A percentile compares a stretch with the other conserved stretches of the same genome.
Evolutionary conservation across 2,329 filamentous ascomycete species (phyloP).

Genomic region (Whalleya microplaca): DNA sequence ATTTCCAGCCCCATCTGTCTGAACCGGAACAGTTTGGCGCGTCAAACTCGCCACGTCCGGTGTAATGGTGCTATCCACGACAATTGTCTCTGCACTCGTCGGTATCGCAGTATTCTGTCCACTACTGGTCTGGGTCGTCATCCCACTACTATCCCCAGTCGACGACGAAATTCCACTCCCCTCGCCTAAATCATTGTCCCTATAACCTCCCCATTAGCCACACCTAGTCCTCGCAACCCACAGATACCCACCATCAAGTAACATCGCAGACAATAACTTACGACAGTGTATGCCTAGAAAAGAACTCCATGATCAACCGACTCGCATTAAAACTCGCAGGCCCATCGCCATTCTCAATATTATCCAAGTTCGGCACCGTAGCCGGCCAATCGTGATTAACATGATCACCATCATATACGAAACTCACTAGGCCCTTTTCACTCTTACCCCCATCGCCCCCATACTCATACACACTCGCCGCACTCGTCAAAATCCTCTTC

Average conservation of each 20-base stretch:
- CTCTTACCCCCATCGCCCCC: conserved; percentile 13
- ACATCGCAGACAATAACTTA: no score
- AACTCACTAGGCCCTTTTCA: conserved; percentile 12
- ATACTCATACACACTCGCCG: neutral
- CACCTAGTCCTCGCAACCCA: neutral
- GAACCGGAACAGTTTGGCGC: neutral
- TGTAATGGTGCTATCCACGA: no score
- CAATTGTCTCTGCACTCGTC: neutral
- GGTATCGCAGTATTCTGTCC: neutral
- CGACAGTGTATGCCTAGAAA: conserved; percentile 5
- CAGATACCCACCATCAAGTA: neutral
- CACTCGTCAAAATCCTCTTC: neutral
- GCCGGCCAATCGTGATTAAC: conserved; percentile 29
- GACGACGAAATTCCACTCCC: neutral
- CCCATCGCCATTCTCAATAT: conserved; percentile 5
- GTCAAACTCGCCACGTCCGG: neutral
- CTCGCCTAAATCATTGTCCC: neutral
- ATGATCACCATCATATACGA: conserved; percentile 24
- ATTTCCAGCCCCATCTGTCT: neutral
- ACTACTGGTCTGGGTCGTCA: neutral
- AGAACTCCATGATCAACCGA: conserved; percentile 27
- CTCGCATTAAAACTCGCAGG: conserved; percentile 28
- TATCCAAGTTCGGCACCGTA: conserved; percentile 22
- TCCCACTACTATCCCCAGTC: no score
- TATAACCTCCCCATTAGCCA: neutral